phyloP scores from a whole-genome alignment of 148 eudicot genomes.

The Rhododendron mucronatum region DNA sequence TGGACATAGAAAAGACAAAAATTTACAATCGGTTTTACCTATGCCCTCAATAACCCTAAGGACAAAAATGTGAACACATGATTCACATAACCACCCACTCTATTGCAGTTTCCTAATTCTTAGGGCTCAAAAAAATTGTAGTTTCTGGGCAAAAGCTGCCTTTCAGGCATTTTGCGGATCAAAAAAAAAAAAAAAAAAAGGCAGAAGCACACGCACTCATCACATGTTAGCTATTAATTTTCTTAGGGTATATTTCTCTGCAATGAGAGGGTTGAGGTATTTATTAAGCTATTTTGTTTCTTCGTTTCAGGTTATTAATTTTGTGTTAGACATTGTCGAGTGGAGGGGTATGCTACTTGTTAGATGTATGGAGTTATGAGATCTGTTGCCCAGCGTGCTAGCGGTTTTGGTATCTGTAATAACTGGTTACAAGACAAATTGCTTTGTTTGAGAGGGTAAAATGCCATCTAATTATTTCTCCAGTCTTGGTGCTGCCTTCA shows the following conservation, averaged over 20 bases:
- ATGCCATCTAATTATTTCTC: constrained; percentile 60
- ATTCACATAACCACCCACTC: background rate
- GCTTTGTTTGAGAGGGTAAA: constrained; percentile 29
- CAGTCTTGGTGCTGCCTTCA: constrained; percentile 32
- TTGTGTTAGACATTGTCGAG: background rate
- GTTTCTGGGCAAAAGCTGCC: background rate
- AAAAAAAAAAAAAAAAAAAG: no score
- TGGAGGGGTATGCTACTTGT: background rate
- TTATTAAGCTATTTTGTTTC: background rate
- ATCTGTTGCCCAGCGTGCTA: constrained; percentile 16
- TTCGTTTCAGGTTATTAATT: constrained; percentile 14
- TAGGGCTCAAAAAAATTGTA: background rate
- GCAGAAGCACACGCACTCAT: background rate
- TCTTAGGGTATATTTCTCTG: background rate
- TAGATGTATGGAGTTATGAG: constrained; percentile 37
- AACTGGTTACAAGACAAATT: constrained; percentile 15
- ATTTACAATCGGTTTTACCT: background rate
- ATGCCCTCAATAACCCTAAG: background rate
- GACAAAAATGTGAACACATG: background rate
- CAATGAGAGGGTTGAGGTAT: background rate
- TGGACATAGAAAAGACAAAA: background rate
- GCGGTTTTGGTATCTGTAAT: constrained; percentile 16
- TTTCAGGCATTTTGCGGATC: background rate
- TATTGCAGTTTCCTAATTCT: background rate
- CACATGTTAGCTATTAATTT: background rate